phyloP scores from a whole-genome alignment of 169 alveolate genomes.

The Plasmodium sp. region DNA sequence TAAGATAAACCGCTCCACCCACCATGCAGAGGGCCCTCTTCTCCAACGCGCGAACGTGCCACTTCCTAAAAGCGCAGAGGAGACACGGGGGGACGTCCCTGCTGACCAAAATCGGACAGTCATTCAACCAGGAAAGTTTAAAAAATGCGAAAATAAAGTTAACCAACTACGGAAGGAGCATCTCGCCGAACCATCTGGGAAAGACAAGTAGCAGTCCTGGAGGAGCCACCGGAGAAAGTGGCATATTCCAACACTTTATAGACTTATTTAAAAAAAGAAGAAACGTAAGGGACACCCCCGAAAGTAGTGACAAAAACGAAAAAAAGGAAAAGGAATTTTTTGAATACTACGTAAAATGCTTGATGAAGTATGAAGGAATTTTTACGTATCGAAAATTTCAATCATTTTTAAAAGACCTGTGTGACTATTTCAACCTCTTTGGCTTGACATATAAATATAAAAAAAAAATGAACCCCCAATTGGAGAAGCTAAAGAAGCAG shows the following conservation, averaged over 20 bases:
- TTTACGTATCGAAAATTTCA: constrained; percentile 47
- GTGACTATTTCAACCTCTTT: constrained; percentile 24
- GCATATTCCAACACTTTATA: constrained; percentile 52
- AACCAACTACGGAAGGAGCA: not conserved
- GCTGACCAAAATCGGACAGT: constrained; percentile 41
- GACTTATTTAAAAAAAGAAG: constrained; percentile 31
- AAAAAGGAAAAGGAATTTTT: constrained; percentile 60
- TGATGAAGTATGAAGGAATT: constrained; percentile 76
- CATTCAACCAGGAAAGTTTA: constrained; percentile 54
- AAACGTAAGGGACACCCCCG: constrained; percentile 5
- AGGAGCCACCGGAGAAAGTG: not conserved
- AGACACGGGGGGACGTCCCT: constrained; percentile 59
- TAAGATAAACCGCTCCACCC: not conserved
- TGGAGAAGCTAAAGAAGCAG: constrained; percentile 49
- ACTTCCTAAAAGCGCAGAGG: constrained; percentile 9
- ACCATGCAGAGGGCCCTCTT: not conserved
- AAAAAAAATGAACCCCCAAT: constrained; percentile 60
- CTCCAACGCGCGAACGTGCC: constrained; percentile 2
- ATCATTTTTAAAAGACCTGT: constrained; percentile 30
- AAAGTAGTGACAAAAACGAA: constrained; percentile 20
- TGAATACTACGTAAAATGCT: constrained; percentile 32
- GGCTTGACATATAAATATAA: constrained; percentile 37
- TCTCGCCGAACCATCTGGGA: not conserved
- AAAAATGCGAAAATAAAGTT: constrained; percentile 47
- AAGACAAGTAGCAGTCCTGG: not conserved